Evolutionary conservation across 345 rosid genomes (phyloP), one percentile per base, ranked within the genome.

Genomic region (Lumnitzera racemosa): DNA sequence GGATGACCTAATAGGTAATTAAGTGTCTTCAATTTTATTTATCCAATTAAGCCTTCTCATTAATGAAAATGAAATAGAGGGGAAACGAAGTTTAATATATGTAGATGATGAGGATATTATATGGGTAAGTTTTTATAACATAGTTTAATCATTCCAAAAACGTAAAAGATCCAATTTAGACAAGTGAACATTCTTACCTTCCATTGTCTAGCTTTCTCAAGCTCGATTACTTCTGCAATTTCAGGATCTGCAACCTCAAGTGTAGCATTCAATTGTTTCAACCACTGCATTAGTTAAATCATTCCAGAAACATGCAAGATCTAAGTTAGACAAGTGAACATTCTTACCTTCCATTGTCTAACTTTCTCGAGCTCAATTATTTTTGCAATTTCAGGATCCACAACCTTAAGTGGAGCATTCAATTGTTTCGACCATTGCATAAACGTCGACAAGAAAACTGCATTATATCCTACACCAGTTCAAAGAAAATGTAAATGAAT

Each of bases 141-240:
- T 27, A 27, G 31, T 27, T 20, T 20, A 27, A 27, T 5, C 31
- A 27, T 5, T 27, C 3, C 31, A 27, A 5, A 27, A 27, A 27
- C 31, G 1, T 2, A 36, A 6, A 7, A 36, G 43, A 36, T 36
- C 1, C 43, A 36, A 36, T 9, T 36, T 7, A 36, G 43, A 36
- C 11, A 9, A 36, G 43, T 7, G 43, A 36, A 36, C 43, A 36
- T 36, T 36, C 6, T 36, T 61, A 89, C 99, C 92, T 94, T 94
- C 99, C 99, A 94, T 78, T 94, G 99, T 58, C 99, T 80, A 12
- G 99, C 92, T 69, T 94, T 94, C 74, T 94, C 99, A 51, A 66
- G 97, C 78, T 94, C 99, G 58, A 94, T 90, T 62, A 94, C 90
- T 61, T 94, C 89, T 57, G 97, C 86, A 72, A 94, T 86, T 77